Evolutionary conservation across 2,329 filamentous ascomycete species (phyloP), one percentile per base, ranked within the genome.

Genomic region (Xylariaceae sp.): DNA sequence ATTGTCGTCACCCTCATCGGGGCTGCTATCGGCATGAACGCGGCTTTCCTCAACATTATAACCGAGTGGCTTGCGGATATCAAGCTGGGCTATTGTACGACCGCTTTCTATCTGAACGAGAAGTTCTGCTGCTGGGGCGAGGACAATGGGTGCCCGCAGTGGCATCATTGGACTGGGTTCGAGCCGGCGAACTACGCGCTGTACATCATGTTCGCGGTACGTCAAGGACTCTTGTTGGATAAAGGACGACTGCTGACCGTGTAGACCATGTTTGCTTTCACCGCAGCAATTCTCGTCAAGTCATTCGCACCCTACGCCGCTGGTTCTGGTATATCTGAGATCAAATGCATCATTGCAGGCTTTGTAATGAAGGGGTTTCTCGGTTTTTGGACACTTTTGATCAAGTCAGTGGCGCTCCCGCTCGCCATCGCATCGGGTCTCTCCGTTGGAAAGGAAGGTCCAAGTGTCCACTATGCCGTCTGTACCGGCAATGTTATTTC

Each of bases 311-410:
- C 93, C 0, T 98, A 98, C 62, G 93, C 93, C 9, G 93, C 93
- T 26, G 93, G 93, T 13, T 95, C 89, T 11, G 93, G 93, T 31
- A 98, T 98, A 44, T 96, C 89, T 11, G 93, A 98, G 69, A 98
- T 98, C 74, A 98, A 98, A 66, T 95, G 89, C 66, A 97, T 98
- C 60, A 95, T 98, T 59, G 93, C 91, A 4, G 93, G 93, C 3
- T 98, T 98, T 62, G 88, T 97, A 37, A 98, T 98, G 93, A 96
- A 97, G 66, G 93, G 90, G 0, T 98, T 98, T 59, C 75, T 98
- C 13, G 89, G 91, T 16, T 84, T 85, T 55, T 89, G 89, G 79
- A 97, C 93, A 4, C 72, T 98, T 24, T 64, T 93, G 45, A 97
- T 98, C 68, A 98, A 98, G 68, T 95, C 89, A 0, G 79, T 97